Percentiles rank a stretch among this genome's conserved stretches.
These are phyloP conservation scores for Taiwanofungus camphoratus DNA, from an alignment of 1,284 basidiomycete genomes.

Conservation along the genomic window DNA sequence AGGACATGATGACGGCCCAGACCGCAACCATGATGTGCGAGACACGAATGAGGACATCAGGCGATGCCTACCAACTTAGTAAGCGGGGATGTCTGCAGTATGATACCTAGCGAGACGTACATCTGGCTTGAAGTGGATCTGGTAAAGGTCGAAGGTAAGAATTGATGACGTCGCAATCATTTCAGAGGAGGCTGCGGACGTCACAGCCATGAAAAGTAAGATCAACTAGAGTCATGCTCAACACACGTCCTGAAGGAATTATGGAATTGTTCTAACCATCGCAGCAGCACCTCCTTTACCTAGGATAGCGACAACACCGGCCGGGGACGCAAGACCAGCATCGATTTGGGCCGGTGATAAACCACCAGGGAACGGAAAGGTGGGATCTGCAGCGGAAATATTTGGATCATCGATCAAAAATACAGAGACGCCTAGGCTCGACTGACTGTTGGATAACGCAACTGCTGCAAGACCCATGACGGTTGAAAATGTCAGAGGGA, in stretches of 20 bases:
- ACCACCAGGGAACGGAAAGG: constrained; percentile 9
- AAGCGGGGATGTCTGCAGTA: constrained; percentile 39
- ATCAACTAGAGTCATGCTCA: constrained; percentile 27
- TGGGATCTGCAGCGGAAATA: not conserved
- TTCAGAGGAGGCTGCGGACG: constrained; percentile 40
- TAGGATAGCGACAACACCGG: constrained; percentile 9
- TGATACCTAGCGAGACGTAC: constrained; percentile 24
- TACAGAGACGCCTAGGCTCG: not conserved
- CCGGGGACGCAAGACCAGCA: constrained; percentile 8
- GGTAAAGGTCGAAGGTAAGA: constrained; percentile 41
- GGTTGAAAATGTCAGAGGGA: constrained; percentile 37
- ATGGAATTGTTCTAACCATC: not conserved
- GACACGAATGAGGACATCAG: constrained; percentile 19
- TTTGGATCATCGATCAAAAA: not conserved
- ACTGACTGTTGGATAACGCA: constrained; percentile 20
- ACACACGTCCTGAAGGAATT: constrained; percentile 11
- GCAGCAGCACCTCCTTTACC: constrained; percentile 8
- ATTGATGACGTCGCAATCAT: constrained; percentile 42
- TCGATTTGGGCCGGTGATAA: constrained; percentile 5
- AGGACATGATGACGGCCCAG: constrained; percentile 15
- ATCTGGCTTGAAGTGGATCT: constrained; percentile 35
- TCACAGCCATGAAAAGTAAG: constrained; percentile 38
- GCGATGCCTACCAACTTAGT: constrained; percentile 27
- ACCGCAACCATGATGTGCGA: constrained; percentile 13
- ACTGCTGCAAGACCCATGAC: constrained; percentile 36